phyloP scores from a whole-genome alignment of 768 basidiomycete genomes.

The Phylloporus arenicola region DNA sequence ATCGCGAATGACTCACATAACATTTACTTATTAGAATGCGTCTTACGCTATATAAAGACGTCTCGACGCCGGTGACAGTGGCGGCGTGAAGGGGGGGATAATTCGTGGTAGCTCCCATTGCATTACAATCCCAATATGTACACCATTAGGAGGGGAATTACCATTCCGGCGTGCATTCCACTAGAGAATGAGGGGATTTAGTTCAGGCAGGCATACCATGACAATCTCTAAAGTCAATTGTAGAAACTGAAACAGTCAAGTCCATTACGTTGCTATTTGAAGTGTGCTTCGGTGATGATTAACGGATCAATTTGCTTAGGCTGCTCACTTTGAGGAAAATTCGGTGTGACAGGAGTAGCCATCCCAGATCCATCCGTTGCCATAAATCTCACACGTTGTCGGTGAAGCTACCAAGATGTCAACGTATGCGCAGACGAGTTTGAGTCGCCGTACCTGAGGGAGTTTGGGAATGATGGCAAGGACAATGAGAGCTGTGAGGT shows the following conservation, averaged over 20 bases:
- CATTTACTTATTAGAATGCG: slow-evolving; percentile 20
- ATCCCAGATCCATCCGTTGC: slow-evolving; percentile 58
- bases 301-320: slow-evolving; percentile 24
- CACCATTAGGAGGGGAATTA: slow-evolving; percentile 31
- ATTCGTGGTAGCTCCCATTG: slow-evolving; percentile 13
- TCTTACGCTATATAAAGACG: slow-evolving; percentile 25
- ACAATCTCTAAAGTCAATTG: slow-evolving; percentile 14
- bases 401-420: slow-evolving; percentile 55
- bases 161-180: slow-evolving; percentile 17
- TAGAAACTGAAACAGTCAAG: slow-evolving; percentile 8
- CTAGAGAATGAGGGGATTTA: slow-evolving; percentile 12
- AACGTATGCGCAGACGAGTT: slow-evolving; percentile 8
- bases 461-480: slow-evolving; percentile 91
- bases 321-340: slow-evolving; percentile 49
- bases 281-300: slow-evolving; percentile 46
- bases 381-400: slow-evolving; percentile 77
- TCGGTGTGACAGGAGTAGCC: slow-evolving; percentile 59
- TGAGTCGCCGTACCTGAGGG: slow-evolving; percentile 62
- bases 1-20: slow-evolving; percentile 5
- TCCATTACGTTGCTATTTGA: slow-evolving; percentile 27
- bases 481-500: slow-evolving; percentile 69
- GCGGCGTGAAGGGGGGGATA: slow-evolving; percentile 11
- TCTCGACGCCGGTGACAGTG: not conserved
- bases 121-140: slow-evolving; percentile 29
- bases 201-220: slow-evolving; percentile 9